These are phyloP conservation scores for Volvox carteri DNA, from an alignment of 163 green algal species.

Conservation along the genomic window DNA sequence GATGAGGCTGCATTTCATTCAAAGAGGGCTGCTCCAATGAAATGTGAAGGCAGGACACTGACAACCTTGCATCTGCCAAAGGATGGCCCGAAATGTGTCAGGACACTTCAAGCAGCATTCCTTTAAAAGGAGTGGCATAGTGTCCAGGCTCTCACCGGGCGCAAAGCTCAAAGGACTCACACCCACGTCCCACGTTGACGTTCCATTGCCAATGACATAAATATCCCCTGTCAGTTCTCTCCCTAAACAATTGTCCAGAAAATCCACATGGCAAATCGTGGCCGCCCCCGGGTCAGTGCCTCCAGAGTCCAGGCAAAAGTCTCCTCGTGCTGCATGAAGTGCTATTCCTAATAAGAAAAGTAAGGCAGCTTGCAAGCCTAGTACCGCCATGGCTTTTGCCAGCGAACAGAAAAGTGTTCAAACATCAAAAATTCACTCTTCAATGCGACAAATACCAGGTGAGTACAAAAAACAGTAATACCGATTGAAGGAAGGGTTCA, in stretches of 20 bases:
- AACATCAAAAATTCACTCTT: neutral
- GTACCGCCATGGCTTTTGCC: constrained; percentile 4
- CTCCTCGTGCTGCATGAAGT: neutral
- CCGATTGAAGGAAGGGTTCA: too few species aligned
- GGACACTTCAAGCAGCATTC: too few species aligned
- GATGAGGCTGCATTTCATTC: neutral
- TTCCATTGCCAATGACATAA: neutral
- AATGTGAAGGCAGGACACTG: constrained; percentile 9
- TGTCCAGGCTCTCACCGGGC: neutral
- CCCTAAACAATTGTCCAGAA: neutral
- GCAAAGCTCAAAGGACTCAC: neutral
- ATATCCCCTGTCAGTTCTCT: neutral
- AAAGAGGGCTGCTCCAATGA: neutral
- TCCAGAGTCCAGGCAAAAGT: neutral
- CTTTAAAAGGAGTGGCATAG: too few species aligned
- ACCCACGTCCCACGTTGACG: constrained; percentile 25
- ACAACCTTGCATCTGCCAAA: constrained; percentile 10
- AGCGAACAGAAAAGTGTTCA: neutral
- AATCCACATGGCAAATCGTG: neutral
- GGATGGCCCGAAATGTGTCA: too few species aligned
- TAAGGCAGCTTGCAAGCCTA: neutral
- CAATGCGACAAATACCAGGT: neutral
- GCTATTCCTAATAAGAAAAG: neutral
- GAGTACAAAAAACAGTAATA: too few species aligned
- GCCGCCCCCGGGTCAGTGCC: neutral